A percentile compares a stretch with the other conserved stretches of the same genome.
Conservation (phyloP, 208 protist genomes). For the Borovskyia barvae region DNA sequence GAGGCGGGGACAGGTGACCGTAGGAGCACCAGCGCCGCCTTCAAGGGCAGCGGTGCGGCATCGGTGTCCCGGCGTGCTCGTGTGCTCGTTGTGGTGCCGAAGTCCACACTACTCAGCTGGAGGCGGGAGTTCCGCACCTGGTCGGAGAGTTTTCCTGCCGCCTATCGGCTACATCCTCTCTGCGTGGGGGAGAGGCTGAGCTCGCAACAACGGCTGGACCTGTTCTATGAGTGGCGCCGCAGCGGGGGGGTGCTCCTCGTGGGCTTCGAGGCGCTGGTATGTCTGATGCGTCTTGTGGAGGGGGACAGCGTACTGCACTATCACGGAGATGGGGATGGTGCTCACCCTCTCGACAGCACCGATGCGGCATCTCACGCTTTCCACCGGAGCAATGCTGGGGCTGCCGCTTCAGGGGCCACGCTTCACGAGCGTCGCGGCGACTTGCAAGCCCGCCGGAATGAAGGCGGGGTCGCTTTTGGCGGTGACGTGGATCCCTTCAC, state of each 20-base stretch:
- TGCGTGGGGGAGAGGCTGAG: conserved; percentile 6
- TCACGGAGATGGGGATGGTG: neutral
- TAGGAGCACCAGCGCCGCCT: neutral
- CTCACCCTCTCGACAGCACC: neutral
- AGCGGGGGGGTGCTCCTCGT: conserved; percentile 70
- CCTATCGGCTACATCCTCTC: conserved; percentile 37
- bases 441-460: conserved; percentile 6
- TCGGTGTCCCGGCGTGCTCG: conserved; percentile 12
- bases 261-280: conserved; percentile 74
- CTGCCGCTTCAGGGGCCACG: neutral
- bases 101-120: conserved; percentile 72
- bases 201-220: conserved; percentile 19
- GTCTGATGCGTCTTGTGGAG: conserved; percentile 45
- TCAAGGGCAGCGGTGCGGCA: too few relatives aligned
- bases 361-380: neutral
- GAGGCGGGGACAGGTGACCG: neutral
- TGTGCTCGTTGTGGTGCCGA: conserved; percentile 69
- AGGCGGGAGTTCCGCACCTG: conserved; percentile 62
- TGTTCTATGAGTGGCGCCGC: conserved; percentile 48
- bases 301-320: conserved; percentile 12
- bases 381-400: neutral
- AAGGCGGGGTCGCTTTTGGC: conserved; percentile 31
- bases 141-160: conserved; percentile 47
- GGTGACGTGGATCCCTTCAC: conserved; percentile 44
- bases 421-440: conserved; percentile 7